Percentiles rank a stretch among this genome's conserved stretches.
These are phyloP conservation scores for Danielia oregonensis DNA, from an alignment of 805 yeast species.

Conservation along the genomic window DNA sequence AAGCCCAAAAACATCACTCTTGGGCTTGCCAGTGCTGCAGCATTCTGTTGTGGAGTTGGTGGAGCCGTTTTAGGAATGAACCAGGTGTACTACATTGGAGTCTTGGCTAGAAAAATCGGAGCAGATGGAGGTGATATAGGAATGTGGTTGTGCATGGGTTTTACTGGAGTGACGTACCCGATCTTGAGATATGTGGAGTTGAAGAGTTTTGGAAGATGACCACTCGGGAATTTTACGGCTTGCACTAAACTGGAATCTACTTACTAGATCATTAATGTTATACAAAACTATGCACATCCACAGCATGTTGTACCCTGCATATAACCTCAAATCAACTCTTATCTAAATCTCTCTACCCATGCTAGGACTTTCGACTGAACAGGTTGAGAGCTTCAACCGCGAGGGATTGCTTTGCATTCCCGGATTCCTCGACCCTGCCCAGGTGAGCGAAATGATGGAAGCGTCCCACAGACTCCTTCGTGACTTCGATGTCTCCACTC, in stretches of 20 bases:
- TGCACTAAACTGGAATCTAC: no score
- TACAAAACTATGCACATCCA: no score
- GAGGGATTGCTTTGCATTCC: slow-evolving; percentile 65
- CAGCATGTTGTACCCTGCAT: slow-evolving; percentile 1
- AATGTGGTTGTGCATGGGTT: slow-evolving; percentile 19
- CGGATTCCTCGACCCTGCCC: slow-evolving; percentile 44
- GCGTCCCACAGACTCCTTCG: slow-evolving; percentile 44
- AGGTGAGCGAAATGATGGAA: slow-evolving; percentile 36
- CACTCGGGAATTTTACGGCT: no score
- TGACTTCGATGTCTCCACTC: slow-evolving; percentile 49
- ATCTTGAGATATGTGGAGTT: slow-evolving; percentile 13
- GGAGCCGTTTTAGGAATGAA: slow-evolving; percentile 22
- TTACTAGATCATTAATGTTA: no score
- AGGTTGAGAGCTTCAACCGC: slow-evolving; percentile 43
- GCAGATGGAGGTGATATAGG: slow-evolving; percentile 19
- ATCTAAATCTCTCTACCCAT: slow-evolving; percentile 1
- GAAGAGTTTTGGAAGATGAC: slow-evolving; percentile 16
- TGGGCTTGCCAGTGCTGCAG: slow-evolving; percentile 14
- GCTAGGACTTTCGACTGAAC: slow-evolving; percentile 42
- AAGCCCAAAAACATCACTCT: slow-evolving; percentile 19
- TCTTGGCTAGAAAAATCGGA: slow-evolving; percentile 14
- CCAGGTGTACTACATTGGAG: slow-evolving; percentile 19
- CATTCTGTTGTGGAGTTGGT: slow-evolving; percentile 15
- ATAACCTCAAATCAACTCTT: not conserved
- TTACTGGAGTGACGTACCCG: slow-evolving; percentile 15